Percentiles rank a stretch among this genome's conserved stretches.
Evolutionary conservation across 352 stramenopile genomes (phyloP).

Genomic region (Pythium pyrilobum): DNA sequence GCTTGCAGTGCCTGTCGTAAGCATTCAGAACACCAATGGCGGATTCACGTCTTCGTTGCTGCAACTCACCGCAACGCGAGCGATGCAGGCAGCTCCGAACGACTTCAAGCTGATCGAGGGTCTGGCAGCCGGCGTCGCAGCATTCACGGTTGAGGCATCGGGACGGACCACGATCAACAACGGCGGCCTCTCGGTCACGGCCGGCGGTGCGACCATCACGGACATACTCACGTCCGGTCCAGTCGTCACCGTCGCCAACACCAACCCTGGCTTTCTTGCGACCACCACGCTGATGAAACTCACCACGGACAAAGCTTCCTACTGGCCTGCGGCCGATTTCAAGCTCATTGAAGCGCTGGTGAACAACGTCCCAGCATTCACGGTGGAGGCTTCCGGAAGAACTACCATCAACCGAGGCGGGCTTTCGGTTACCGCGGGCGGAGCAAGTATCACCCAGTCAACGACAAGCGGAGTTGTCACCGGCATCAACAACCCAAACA

Average conservation of each 20-base stretch:
- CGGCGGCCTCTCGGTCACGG: slow-evolving; percentile 28
- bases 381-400: slow-evolving; percentile 21
- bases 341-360: slow-evolving; percentile 19
- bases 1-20: not conserved
- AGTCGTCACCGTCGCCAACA: not conserved
- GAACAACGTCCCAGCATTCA: slow-evolving; percentile 14
- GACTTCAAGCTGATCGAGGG: slow-evolving; percentile 24
- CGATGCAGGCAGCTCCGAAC: not conserved
- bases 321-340: not conserved
- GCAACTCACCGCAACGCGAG: not conserved
- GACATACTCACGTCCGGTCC: not conserved
- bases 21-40: not conserved
- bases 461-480: not conserved
- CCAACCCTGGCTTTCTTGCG: not conserved
- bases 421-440: slow-evolving; percentile 23
- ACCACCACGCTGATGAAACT: not conserved
- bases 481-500: too few relatives aligned
- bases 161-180: slow-evolving; percentile 33
- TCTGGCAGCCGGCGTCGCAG: not conserved
- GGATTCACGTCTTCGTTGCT: not conserved
- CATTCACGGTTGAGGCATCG: slow-evolving; percentile 27
- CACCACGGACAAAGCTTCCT: not conserved
- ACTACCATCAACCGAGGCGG: slow-evolving; percentile 28
- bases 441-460: slow-evolving; percentile 23
- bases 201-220: slow-evolving; percentile 34